Conservation (phyloP, 768 basidiomycete species). For the Cystobasidium tubakii region DNA sequence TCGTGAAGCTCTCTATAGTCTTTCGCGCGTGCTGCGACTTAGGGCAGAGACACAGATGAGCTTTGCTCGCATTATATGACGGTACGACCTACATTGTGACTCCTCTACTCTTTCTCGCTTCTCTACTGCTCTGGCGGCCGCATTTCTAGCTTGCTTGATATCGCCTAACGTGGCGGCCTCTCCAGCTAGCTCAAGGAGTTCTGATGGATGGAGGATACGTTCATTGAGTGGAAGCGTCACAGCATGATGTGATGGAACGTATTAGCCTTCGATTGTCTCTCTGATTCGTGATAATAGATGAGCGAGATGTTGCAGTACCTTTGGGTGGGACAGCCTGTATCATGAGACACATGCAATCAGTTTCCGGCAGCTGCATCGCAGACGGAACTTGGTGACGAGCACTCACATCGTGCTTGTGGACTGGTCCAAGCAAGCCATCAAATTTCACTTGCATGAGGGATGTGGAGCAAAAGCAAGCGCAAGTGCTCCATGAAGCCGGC, state of each 20-base stretch:
- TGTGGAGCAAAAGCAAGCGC: neutral
- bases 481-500: neutral
- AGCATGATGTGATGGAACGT: no score
- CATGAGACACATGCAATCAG: neutral
- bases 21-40: slow-evolving; percentile 48
- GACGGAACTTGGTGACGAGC: neutral
- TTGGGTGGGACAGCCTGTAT: slow-evolving; percentile 11
- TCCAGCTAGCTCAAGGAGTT: slow-evolving; percentile 20
- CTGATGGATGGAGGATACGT: neutral
- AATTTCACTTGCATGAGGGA: slow-evolving; percentile 4
- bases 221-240: no score
- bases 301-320: neutral
- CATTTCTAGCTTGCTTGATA: slow-evolving; percentile 27
- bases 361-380: neutral
- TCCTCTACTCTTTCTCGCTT: slow-evolving; percentile 19
- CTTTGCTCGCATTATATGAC: neutral
- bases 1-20: slow-evolving; percentile 85
- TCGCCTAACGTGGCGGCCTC: slow-evolving; percentile 21
- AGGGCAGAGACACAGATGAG: neutral
- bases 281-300: no score
- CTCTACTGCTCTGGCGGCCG: slow-evolving; percentile 12
- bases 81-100: neutral
- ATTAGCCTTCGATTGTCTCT: no score
- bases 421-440: slow-evolving; percentile 20
- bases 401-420: slow-evolving; percentile 13